Base-by-base conservation (phyloP, 352 stramenopile species). In the Thraustochytrium sp. region DNA sequence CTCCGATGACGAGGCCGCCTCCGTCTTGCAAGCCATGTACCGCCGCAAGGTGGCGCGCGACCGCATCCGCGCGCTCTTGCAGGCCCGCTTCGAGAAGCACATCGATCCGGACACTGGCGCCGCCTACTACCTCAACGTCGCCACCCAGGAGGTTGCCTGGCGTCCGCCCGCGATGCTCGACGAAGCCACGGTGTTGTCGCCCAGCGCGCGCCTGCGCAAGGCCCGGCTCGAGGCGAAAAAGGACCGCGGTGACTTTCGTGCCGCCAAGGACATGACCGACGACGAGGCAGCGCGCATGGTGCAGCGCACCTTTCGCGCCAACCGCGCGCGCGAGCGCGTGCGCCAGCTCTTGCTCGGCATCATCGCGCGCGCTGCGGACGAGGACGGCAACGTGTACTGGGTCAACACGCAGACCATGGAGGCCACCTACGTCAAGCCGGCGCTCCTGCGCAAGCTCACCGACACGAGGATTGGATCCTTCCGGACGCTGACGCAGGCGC, bases 311-410 rank as follows among this genome's bases (percentile, higher is more conserved):
- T 80, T 65, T 26, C 68, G 68, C 11, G 68, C 68, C 51, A 53
- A 49, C 68, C 48, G 68, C 4, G 68, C 68, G 51, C 4, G 68
- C 23, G 44, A 61, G 21, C 23, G 11, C 9, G 31, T 80, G 16
- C 48, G 68, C 4, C 0, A 44, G 16, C 8, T 80, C 5, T 46
- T 80, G 37, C 68, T 80, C 23, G 23, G 11, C 11, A 53, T 62
- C 13, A 77, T 77, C 31, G 65, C 49, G n/a, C 29, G 37, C 68
- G 65, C 65, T 29, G 16, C 42, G 1, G 68, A 80, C n/a, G 68
- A 42, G 5, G 51, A 80, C 46, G 68, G 46, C 29, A 80, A 80
- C 31, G 48, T 80, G 37, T 80, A 80, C 49, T 80, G 34, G n/a
- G 46, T 80, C 46, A 68, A 80, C 26, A 44, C n/a, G 68, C 26